Percentiles rank a stretch among this genome's conserved stretches.
phyloP scores from a whole-genome alignment of 257 asterid species.

The Solanum arcanum region DNA sequence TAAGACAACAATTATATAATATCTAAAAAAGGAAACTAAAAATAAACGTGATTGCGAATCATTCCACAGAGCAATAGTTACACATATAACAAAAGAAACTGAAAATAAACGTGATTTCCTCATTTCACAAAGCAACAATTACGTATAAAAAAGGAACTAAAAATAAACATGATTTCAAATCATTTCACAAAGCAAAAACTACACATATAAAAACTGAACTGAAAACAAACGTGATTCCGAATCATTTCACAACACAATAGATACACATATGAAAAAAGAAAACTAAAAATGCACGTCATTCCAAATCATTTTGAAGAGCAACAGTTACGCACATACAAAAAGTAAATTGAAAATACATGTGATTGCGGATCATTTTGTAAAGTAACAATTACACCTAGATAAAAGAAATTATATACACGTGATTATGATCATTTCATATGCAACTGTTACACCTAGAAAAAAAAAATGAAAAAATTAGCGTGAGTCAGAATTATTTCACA shows the following conservation, averaged over 20 bases:
- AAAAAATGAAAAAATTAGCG: too few species aligned
- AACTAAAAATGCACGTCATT: background rate
- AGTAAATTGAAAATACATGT: background rate
- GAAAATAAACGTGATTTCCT: background rate
- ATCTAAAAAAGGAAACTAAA: too few species aligned
- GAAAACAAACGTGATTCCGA: background rate
- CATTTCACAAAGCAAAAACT: background rate
- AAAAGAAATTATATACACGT: too few species aligned
- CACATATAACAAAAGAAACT: fast-evolving
- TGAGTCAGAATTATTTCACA: background rate
- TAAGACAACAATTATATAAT: too few species aligned
- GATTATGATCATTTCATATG: background rate
- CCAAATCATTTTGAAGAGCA: background rate
- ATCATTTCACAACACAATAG: background rate
- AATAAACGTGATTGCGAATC: background rate
- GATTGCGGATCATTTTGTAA: background rate
- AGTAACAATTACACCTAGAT: background rate
- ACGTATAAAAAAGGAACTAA: background rate
- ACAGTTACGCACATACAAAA: background rate
- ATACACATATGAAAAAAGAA: background rate
- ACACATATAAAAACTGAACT: background rate
- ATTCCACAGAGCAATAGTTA: fast-evolving
- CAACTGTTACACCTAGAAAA: background rate
- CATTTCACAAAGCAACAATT: background rate
- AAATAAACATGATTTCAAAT: background rate